These are phyloP conservation scores for Periconia sp. DNA, from an alignment of 2,329 filamentous ascomycete genomes.

Conservation along the genomic window DNA sequence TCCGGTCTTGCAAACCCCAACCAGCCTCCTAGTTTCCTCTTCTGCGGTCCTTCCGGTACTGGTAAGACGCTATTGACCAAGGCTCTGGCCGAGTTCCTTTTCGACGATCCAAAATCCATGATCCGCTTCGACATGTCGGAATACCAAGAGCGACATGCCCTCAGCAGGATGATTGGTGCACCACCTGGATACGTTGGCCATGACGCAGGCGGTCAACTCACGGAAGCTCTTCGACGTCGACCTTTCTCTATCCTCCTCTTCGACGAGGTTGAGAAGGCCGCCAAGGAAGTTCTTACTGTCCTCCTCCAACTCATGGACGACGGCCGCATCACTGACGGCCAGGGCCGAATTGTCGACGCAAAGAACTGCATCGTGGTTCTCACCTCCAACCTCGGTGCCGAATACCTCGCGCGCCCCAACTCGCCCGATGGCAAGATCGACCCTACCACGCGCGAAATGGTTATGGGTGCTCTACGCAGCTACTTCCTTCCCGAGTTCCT, in stretches of 20 bases:
- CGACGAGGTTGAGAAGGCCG: slow-evolving; percentile 97
- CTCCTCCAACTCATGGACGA: slow-evolving; percentile 99
- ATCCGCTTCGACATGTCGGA: slow-evolving; percentile 99
- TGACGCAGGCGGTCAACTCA: slow-evolving; percentile 92
- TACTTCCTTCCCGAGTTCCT: slow-evolving; percentile 99
- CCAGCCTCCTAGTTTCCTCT: slow-evolving; percentile 95
- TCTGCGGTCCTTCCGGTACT: slow-evolving; percentile 97
- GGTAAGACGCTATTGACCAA: slow-evolving; percentile 98
- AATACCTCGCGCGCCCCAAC: slow-evolving; percentile 81
- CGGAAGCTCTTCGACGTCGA: slow-evolving; percentile 87
- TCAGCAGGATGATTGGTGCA: slow-evolving; percentile 96
- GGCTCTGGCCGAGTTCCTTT: slow-evolving; percentile 94
- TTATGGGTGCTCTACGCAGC: slow-evolving; percentile 86
- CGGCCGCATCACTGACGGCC: slow-evolving; percentile 95
- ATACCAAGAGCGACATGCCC: slow-evolving; percentile 94
- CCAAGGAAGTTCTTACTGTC: slow-evolving; percentile 95
- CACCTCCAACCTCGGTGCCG: slow-evolving; percentile 96
- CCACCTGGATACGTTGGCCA: slow-evolving; percentile 97
- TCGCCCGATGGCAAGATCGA: slow-evolving; percentile 84
- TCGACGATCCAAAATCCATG: slow-evolving; percentile 96
- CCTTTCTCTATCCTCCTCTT: slow-evolving; percentile 98
- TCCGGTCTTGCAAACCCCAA: slow-evolving; percentile 95
- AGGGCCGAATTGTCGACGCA: slow-evolving; percentile 91
- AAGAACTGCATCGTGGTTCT: slow-evolving; percentile 99
- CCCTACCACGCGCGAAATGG: slow-evolving; percentile 78